A percentile compares a stretch with the other conserved stretches of the same genome.
Conservation (phyloP, 78 protist genomes). For the Anaeramoeba flamelloides region DNA sequence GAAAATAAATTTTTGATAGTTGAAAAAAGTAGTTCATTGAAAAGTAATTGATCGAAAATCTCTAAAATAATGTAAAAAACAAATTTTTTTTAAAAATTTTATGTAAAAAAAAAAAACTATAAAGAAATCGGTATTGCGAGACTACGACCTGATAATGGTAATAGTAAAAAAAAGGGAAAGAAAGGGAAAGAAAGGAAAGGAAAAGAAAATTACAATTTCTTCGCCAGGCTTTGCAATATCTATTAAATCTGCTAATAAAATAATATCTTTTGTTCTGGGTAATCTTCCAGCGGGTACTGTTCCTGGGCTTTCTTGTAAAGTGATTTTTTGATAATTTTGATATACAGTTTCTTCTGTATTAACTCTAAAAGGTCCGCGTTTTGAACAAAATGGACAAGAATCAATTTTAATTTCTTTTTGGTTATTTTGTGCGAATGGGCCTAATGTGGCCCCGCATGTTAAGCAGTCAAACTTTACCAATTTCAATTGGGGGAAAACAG, state of each 20-base stretch:
- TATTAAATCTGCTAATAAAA: slow-evolving; percentile 71
- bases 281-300: slow-evolving; percentile 95
- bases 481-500: slow-evolving; percentile 80
- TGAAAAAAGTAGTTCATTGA: too few species aligned
- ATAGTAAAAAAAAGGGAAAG: too few species aligned
- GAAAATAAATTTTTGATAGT: too few species aligned
- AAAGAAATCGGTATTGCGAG: too few species aligned
- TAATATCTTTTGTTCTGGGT: slow-evolving; percentile 83
- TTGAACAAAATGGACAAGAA: slow-evolving; percentile 49
- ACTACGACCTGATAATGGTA: too few species aligned
- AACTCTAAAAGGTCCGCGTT: slow-evolving; percentile 75
- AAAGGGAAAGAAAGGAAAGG: too few species aligned
- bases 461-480: slow-evolving; percentile 45
- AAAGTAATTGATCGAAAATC: too few species aligned
- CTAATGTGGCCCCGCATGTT: slow-evolving; percentile 50
- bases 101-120: too few species aligned
- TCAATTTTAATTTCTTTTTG: slow-evolving; percentile 2
- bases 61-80: too few species aligned
- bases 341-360: slow-evolving; percentile 79
- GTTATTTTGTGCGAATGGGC: slow-evolving; percentile 48
- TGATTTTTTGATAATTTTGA: slow-evolving; percentile 78
- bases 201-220: slow-evolving; percentile 65
- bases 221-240: slow-evolving; percentile 91
- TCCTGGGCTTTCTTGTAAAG: slow-evolving; percentile 92
- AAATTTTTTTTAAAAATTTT: too few species aligned